These are phyloP conservation scores for Elsinoe necatrix DNA, from an alignment of 2,329 filamentous ascomycete genomes.

Conservation along the genomic window DNA sequence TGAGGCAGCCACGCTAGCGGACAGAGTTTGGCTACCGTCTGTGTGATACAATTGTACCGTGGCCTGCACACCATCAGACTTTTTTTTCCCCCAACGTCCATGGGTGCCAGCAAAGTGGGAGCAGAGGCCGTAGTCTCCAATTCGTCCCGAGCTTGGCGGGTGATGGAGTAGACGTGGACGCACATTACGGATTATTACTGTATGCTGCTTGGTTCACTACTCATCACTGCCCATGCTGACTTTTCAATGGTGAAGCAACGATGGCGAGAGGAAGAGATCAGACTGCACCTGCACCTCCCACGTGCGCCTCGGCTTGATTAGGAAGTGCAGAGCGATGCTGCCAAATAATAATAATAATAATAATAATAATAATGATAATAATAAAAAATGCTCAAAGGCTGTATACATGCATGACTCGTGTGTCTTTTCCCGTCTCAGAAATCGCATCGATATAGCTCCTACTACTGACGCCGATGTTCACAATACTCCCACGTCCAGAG, in stretches of 20 bases:
- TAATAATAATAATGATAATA: too few species aligned
- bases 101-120: neutral
- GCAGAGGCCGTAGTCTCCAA: neutral
- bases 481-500: neutral
- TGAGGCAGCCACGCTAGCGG: neutral
- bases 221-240: neutral
- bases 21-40: neutral
- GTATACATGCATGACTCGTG: neutral
- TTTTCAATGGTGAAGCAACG: neutral
- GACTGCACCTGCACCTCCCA: neutral
- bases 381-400: neutral
- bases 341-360: too few species aligned
- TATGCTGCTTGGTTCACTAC: too few species aligned
- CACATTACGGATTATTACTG: too few species aligned
- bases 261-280: neutral
- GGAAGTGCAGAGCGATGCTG: neutral
- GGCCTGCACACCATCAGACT: constrained; percentile 5
- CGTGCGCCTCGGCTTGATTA: neutral
- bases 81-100: neutral
- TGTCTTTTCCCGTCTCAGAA: neutral
- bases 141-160: neutral
- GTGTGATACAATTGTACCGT: neutral
- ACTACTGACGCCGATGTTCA: neutral
- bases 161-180: too few species aligned
- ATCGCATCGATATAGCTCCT: too few species aligned